A percentile compares a stretch with the other conserved stretches of the same genome.
Evolutionary conservation across 441 rosid genomes (phyloP).

Genomic region (Flueggea neowawraea): DNA sequence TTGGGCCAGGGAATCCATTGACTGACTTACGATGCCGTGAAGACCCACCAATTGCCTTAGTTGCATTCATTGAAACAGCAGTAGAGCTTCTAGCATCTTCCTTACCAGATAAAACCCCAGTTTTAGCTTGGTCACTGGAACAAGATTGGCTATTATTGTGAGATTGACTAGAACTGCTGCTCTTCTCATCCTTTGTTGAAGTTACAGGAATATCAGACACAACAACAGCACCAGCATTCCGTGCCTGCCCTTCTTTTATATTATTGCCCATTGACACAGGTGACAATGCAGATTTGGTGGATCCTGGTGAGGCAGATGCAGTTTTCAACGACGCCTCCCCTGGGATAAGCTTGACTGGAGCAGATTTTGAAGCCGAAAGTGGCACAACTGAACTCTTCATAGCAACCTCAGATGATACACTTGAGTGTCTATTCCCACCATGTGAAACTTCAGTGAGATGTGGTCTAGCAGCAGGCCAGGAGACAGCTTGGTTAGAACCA

Average conservation of each 20-base stretch:
- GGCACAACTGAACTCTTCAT: constrained; percentile 56
- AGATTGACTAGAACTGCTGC: constrained; percentile 81
- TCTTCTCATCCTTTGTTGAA: constrained; percentile 52
- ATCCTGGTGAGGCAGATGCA: constrained; percentile 49
- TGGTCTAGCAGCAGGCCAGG: constrained; percentile 57
- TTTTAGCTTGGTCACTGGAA: constrained; percentile 63
- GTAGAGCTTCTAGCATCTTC: constrained; percentile 65
- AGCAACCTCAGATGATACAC: constrained; percentile 65
- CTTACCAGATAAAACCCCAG: constrained; percentile 44
- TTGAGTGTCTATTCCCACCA: constrained; percentile 49
- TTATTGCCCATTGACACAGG: constrained; percentile 35
- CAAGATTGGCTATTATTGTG: constrained; percentile 73
- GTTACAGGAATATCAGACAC: constrained; percentile 37
- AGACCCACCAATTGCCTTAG: constrained; percentile 39
- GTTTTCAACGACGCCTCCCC: constrained; percentile 50
- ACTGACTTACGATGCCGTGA: constrained; percentile 49
- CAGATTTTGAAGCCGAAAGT: constrained; percentile 54
- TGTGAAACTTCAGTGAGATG: constrained; percentile 61
- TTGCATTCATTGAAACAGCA: constrained; percentile 42
- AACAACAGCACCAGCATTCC: constrained; percentile 34
- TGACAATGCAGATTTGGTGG: constrained; percentile 47
- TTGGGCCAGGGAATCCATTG: constrained; percentile 47
- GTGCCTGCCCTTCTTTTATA: constrained; percentile 44
- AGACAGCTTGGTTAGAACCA: constrained; percentile 61
- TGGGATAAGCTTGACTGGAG: constrained; percentile 49